Evolutionary conservation across 2,329 filamentous ascomycete genomes (phyloP), one percentile per base, ranked within the genome.

Genomic region (Xylariaceae sp.): DNA sequence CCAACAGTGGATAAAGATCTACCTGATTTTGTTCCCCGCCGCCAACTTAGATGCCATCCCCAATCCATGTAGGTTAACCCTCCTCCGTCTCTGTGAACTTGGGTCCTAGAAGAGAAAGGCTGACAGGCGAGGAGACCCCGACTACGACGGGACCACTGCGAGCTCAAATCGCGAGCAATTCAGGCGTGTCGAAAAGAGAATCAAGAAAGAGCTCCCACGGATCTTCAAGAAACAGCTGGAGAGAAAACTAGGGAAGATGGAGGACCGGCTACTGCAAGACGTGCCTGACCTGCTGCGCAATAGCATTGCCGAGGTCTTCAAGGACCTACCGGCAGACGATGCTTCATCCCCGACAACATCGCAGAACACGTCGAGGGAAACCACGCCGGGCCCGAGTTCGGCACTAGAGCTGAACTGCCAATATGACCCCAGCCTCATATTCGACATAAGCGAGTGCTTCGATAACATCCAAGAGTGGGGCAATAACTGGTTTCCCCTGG

Each of bases 1-100:
- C 34, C 52, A 59, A 33, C 50, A 52, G 34, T 59, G 57, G 57
- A 50, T 36, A 21, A 55, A 59, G 2, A 59, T 58, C 4, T 59
- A 59, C 44, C 30, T 57, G 34, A 54, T 59, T 16, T 44, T 59
- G 3, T 59, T 59, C 23, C 57, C 57, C 7, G 42, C 46, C 11
- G 51, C 52, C 3, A 55, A 57, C 27, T 45, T 33, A 3, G 49
- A 54, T 9, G 49, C 53, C 2, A 37, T 58, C 31, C 57, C 56
- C 18, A 58, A 53, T 38, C 53, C 57, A 41, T 58, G 57, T 59
- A 49, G 43, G 54, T 39, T 40, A n/a, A 28, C 21, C 21, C 6
- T 11, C 21, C 21, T 24, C 21, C 6, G 6, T 11, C 21, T 11
- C 21, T 24, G n/a, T n/a, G n/a, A 21, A 24, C 26, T 9, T 26